phyloP scores from a whole-genome alignment of 2,329 filamentous ascomycete species.

The Alternaria hordeiaustralica region DNA sequence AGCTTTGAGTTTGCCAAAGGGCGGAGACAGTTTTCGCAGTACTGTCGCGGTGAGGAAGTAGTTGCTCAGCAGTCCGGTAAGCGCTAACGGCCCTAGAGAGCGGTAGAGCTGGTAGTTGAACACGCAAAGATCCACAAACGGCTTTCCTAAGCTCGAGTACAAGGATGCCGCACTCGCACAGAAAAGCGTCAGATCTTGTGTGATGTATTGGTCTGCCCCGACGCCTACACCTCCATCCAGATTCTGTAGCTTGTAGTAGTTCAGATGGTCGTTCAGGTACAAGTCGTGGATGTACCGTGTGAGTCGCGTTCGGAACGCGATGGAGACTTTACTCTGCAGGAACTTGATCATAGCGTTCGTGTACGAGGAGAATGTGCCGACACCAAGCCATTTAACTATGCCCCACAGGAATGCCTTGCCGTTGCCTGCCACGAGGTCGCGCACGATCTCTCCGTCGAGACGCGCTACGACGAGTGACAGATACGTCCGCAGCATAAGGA shows the following conservation, averaged over 20 bases:
- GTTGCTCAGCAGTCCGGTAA: conserved; percentile 85
- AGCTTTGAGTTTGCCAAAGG: conserved; percentile 95
- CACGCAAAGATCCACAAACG: conserved; percentile 93
- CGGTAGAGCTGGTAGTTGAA: conserved; percentile 98
- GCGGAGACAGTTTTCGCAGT: conserved; percentile 84
- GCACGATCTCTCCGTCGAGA: conserved; percentile 92
- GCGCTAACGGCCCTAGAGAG: conserved; percentile 84
- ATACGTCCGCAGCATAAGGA: conserved; percentile 91
- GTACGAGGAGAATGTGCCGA: conserved; percentile 92
- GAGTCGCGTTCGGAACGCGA: conserved; percentile 92
- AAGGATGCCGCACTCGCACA: conserved; percentile 90
- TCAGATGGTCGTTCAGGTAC: conserved; percentile 92
- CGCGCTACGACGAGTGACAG: conserved; percentile 91
- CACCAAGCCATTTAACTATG: conserved; percentile 91
- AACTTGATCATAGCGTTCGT: conserved; percentile 99
- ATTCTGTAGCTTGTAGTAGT: conserved; percentile 95
- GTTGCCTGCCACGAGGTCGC: conserved; percentile 94
- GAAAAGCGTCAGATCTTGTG: conserved; percentile 93
- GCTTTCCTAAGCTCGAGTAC: conserved; percentile 97
- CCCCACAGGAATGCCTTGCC: conserved; percentile 88
- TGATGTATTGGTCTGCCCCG: conserved; percentile 95
- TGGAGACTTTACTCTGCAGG: conserved; percentile 96
- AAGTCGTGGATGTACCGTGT: conserved; percentile 97
- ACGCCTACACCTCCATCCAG: conserved; percentile 91
- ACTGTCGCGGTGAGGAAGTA: conserved; percentile 95